Conservation (phyloP, 345 rosid species). For the Excoecaria agallocha region DNA sequence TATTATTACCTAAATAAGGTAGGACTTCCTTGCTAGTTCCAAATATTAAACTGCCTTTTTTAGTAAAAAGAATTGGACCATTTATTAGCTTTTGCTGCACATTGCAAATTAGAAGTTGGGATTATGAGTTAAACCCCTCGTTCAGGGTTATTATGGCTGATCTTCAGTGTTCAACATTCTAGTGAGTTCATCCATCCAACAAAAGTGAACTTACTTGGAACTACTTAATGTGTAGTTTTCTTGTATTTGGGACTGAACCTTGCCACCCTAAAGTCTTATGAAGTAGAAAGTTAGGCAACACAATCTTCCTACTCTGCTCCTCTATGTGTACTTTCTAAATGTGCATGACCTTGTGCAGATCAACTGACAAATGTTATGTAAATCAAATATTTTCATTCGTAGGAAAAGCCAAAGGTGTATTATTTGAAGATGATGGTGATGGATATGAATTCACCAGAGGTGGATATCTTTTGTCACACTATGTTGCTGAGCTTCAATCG, state of each 20-base stretch:
- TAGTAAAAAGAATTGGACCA: not conserved
- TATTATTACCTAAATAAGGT: no score
- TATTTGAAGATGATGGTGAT: conserved; percentile 89
- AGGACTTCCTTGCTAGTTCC: no score
- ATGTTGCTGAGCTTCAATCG: conserved; percentile 56
- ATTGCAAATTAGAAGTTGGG: not conserved
- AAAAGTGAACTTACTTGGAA: not conserved
- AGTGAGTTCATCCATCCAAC: not conserved
- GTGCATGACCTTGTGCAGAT: not conserved
- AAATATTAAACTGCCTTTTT: no score
- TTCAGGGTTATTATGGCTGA: no score
- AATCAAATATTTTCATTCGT: conserved; percentile 15
- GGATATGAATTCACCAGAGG: conserved; percentile 74
- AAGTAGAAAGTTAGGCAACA: not conserved
- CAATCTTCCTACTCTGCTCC: not conserved
- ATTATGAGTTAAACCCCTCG: not conserved
- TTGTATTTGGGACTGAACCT: not conserved
- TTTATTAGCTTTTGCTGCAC: not conserved
- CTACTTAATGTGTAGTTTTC: not conserved
- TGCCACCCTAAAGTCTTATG: not conserved
- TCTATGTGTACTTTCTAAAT: no score
- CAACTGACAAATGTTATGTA: not conserved
- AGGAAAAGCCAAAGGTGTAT: conserved; percentile 74
- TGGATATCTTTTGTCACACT: conserved; percentile 57
- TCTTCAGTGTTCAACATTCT: no score